These are phyloP conservation scores for Fusarium abutilonis DNA, from an alignment of 2,329 filamentous ascomycete species.

Conservation along the genomic window DNA sequence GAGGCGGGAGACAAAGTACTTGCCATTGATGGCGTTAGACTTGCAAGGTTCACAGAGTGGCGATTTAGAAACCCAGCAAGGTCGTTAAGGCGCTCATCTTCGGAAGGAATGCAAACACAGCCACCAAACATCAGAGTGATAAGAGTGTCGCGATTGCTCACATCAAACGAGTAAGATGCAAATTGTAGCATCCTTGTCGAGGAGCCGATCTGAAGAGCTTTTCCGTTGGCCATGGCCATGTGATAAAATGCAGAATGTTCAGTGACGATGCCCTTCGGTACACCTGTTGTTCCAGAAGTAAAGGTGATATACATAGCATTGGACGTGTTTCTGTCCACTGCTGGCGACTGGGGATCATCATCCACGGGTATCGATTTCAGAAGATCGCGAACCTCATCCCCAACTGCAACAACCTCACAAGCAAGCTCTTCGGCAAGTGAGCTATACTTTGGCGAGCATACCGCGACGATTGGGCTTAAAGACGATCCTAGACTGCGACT, in stretches of 20 bases:
- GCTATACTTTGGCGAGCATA: background rate
- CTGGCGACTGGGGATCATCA: background rate
- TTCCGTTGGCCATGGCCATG: conserved; percentile 3
- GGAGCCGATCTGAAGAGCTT: background rate
- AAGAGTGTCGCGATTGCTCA: conserved; percentile 3
- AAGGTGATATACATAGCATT: conserved; percentile 6
- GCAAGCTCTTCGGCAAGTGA: background rate
- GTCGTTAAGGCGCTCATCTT: conserved; percentile 1
- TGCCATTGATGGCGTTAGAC: conserved; percentile 6
- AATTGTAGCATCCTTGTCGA: conserved; percentile 3
- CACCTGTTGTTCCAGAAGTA: conserved; percentile 5
- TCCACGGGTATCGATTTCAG: background rate
- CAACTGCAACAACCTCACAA: background rate
- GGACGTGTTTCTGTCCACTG: background rate
- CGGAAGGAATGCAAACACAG: background rate
- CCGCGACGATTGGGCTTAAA: background rate
- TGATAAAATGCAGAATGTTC: conserved; percentile 4
- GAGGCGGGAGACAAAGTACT: background rate
- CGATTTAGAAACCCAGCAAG: background rate
- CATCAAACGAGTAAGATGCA: conserved; percentile 9
- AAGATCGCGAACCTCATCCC: background rate
- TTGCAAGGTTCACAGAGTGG: background rate
- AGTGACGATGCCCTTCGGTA: background rate
- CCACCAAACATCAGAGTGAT: conserved; percentile 8
- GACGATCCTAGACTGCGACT: background rate